phyloP scores from a whole-genome alignment of 129 eudicot genomes.

The Helianthus tuberosus region DNA sequence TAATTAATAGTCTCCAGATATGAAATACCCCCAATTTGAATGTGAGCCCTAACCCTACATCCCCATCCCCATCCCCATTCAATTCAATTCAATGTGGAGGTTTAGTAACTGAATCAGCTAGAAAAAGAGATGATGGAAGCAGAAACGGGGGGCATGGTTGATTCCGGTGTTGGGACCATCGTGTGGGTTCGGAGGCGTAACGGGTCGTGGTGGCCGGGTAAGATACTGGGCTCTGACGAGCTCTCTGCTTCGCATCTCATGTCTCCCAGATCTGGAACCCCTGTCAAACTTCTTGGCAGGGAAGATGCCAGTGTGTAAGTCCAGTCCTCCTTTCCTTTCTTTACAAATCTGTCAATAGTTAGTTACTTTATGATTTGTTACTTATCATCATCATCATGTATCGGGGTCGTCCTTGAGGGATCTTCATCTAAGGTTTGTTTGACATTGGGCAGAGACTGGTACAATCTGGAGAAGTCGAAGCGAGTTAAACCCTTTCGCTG shows the following conservation, averaged over 20 bases:
- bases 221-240: slow-evolving; percentile 88
- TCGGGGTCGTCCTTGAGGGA: not conserved
- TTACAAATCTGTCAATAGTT: no score
- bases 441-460: slow-evolving; percentile 65
- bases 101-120: not conserved
- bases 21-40: no score
- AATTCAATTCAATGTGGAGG: no score
- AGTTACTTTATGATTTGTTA: not conserved
- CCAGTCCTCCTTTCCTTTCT: not conserved
- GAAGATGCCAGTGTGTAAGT: slow-evolving; percentile 99
- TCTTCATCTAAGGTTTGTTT: not conserved
- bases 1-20: no score
- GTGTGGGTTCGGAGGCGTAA: slow-evolving; percentile 98
- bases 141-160: slow-evolving; percentile 53
- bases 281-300: slow-evolving; percentile 97
- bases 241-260: slow-evolving; percentile 81
- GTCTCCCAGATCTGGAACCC: slow-evolving; percentile 99
- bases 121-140: slow-evolving; percentile 45
- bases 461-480: slow-evolving; percentile 78
- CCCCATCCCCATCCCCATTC: no score
- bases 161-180: slow-evolving; percentile 77
- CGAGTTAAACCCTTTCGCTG: slow-evolving; percentile 73
- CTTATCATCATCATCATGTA: not conserved
- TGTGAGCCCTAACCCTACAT: no score
- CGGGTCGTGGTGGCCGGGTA: slow-evolving; percentile 99